phyloP scores from a whole-genome alignment of 2,329 filamentous ascomycete genomes.

The Dactylellina parvicollis region DNA sequence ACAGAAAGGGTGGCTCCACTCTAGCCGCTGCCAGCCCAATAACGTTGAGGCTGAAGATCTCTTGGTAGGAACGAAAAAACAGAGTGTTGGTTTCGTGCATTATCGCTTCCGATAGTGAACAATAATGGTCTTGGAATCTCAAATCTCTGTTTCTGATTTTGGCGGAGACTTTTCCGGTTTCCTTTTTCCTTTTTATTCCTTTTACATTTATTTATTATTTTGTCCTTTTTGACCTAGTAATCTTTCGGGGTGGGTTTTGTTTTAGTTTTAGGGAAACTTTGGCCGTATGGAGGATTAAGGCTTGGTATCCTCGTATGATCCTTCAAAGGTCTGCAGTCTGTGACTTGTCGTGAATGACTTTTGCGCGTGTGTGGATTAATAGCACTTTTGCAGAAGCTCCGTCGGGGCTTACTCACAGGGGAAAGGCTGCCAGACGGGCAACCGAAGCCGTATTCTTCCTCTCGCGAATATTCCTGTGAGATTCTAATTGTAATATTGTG shows the following conservation, averaged over 20 bases:
- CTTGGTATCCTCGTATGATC: conserved; percentile 12
- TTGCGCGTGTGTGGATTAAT: not conserved
- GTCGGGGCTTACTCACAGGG: not conserved
- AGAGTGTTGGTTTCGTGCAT: conserved; percentile 1
- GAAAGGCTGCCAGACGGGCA: not conserved
- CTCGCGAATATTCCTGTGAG: no score
- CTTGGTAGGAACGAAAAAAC: conserved; percentile 11
- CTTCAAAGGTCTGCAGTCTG: conserved; percentile 1
- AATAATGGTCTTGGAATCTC: conserved; percentile 32
- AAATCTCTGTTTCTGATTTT: conserved; percentile 19
- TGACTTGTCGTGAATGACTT: no score
- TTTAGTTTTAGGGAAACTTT: conserved; percentile 14
- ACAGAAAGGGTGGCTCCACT: no score
- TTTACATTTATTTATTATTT: no score
- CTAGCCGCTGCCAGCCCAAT: conserved; percentile 16
- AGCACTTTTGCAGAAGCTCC: not conserved
- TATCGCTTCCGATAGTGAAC: conserved; percentile 3
- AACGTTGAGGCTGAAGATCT: conserved; percentile 52
- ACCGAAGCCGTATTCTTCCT: not conserved
- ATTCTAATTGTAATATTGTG: not conserved
- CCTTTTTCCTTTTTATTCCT: not conserved
- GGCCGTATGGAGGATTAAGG: conserved; percentile 14
- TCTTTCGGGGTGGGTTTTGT: no score
- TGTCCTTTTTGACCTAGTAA: no score
- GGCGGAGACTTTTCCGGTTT: conserved; percentile 7